Conservation (phyloP, 192 early-diverging fungal species). For the Phycomyces nitens region DNA sequence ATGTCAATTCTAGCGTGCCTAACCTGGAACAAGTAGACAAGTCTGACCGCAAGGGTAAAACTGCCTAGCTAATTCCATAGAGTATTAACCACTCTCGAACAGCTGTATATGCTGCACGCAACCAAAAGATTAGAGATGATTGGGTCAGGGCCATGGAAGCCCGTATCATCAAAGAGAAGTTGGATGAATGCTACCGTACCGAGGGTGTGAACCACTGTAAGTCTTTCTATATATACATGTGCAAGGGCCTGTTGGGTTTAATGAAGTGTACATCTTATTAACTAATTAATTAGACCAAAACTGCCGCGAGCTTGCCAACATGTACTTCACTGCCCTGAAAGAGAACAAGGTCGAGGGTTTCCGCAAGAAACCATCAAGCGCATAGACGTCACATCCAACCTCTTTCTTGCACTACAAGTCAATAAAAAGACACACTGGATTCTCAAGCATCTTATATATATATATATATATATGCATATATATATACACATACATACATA, state of each 20-base stretch:
- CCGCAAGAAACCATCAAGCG: slow-evolving; percentile 38
- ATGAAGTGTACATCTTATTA: not conserved
- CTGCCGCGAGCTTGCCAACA: slow-evolving; percentile 78
- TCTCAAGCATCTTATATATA: no score
- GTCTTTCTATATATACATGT: slow-evolving; percentile 1
- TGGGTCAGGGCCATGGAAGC: slow-evolving; percentile 92
- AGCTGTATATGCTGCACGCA: slow-evolving; percentile 67
- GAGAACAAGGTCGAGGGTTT: slow-evolving; percentile 52
- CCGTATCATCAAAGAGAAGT: slow-evolving; percentile 76
- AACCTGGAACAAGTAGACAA: slow-evolving; percentile 35
- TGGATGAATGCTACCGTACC: slow-evolving; percentile 86
- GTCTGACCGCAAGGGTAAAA: slow-evolving; percentile 39
- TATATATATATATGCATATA: no score
- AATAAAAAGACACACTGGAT: no score
- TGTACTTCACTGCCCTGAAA: slow-evolving; percentile 70
- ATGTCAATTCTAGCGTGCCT: slow-evolving; percentile 25
- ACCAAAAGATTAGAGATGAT: slow-evolving; percentile 79
- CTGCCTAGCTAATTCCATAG: not conserved
- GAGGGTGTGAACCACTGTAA: slow-evolving; percentile 89
- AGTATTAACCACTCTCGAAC: not conserved
- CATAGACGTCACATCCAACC: no score
- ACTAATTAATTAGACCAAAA: slow-evolving; percentile 56
- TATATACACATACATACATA: no score
- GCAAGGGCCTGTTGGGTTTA: not conserved
- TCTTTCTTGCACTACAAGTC: no score